phyloP scores from a whole-genome alignment of 2,329 filamentous ascomycete species.

The Apiospora malaysiana region DNA sequence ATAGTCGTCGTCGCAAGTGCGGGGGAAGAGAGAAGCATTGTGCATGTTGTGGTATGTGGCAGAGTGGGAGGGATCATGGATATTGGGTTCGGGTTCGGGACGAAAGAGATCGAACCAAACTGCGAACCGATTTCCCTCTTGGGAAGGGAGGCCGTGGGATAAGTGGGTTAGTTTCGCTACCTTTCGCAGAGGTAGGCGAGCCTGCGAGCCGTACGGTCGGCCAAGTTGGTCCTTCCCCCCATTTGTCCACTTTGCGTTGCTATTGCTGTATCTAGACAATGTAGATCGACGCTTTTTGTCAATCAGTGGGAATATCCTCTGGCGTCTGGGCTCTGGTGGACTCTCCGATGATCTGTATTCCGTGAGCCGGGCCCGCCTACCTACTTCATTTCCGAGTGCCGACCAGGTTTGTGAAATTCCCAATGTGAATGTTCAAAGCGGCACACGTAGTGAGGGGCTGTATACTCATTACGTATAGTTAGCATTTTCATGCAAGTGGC shows the following conservation, averaged over 20 bases:
- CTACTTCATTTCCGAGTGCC: background rate
- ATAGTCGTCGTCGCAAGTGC: background rate
- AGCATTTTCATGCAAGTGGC: background rate
- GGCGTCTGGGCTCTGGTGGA: background rate
- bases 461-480: background rate
- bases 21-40: background rate
- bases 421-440: background rate
- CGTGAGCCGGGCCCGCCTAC: background rate
- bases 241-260: background rate
- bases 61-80: background rate
- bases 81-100: background rate
- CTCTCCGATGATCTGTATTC: background rate
- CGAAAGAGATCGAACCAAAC: constrained; percentile 3
- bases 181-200: too few relatives aligned
- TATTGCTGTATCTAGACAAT: background rate
- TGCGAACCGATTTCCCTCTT: constrained; percentile 2
- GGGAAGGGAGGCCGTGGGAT: background rate
- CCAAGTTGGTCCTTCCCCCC: background rate
- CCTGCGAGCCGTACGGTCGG: too few relatives aligned
- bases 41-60: background rate
- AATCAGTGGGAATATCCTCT: background rate
- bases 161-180: background rate
- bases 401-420: background rate
- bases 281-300: background rate
- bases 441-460: background rate